Base-by-base conservation (phyloP, 345 rosid genomes). In the Pseudoturritis turrita region DNA sequence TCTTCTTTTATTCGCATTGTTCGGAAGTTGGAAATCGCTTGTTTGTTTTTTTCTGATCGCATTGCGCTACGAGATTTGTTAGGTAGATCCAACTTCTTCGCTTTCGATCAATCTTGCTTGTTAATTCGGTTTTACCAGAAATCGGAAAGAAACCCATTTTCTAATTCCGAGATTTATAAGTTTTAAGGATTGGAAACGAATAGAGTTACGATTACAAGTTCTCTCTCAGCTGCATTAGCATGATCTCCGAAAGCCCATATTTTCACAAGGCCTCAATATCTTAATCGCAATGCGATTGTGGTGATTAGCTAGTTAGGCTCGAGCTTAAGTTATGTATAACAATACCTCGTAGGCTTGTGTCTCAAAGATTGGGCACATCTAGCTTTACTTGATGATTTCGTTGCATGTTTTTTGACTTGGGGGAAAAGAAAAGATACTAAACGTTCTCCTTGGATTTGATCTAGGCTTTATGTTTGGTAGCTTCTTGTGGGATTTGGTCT, bases 71-170 rank as follows among this genome's bases (percentile, higher is more conserved):
- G 21, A 17, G 40, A 37, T 71, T 43, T 29, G 10, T 31, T 57
- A 23, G 71, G 46, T 63, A 54, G 70, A 72, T 72, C 57, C 39
- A 4, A 33, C 5, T 62, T 31, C 7, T n/a, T 62, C 62, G 63
- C 61, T 51, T 52, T 15, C 6, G 4, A 39, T 61, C 52, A 26
- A 39, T 29, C 46, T 22, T 44, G 31, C 33, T 55, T 54, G 11
- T 3, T n/a, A 54, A 54, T 40, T 53, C 18, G 62, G 14, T 37
- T 23, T 11, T 66, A 52, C 61, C 39, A 4, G 17, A 15, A 26
- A 39, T 17, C 40, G 17, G 15, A 10, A 65, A 10, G 2, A 52
- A 15, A 14, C 36, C 7, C 6, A 25, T 67, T 11, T 6, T 49
- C 22, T 7, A 22, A 22, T 33, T 36, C 5, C 18, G 0, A 17